Conservation (phyloP, 2,329 filamentous ascomycete genomes). For the Sporothrix globosa region DNA sequence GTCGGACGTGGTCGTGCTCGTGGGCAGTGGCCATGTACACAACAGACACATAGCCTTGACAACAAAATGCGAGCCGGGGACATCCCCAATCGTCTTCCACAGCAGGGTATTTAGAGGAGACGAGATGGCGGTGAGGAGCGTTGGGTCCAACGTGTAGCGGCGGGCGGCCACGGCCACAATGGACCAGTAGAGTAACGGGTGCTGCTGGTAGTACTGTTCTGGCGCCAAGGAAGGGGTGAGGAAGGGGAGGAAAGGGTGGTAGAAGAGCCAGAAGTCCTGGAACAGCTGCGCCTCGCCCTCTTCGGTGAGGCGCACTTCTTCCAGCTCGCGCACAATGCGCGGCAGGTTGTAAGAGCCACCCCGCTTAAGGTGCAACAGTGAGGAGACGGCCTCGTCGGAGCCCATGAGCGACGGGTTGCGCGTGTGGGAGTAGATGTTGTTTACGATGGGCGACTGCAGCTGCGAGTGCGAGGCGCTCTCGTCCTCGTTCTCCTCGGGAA, state of each 20-base stretch:
- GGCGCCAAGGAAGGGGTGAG: conserved; percentile 68
- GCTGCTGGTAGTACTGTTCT: conserved; percentile 75
- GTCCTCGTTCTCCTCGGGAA: conserved; percentile 55
- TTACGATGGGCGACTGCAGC: conserved; percentile 61
- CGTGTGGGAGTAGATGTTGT: conserved; percentile 60
- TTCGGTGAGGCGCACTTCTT: conserved; percentile 66
- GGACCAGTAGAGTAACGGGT: conserved; percentile 83
- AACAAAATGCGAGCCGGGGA: conserved; percentile 77
- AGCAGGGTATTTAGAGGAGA: conserved; percentile 70
- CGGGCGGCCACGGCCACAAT: conserved; percentile 75
- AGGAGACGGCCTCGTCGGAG: conserved; percentile 69
- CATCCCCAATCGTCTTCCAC: conserved; percentile 76
- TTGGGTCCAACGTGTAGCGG: conserved; percentile 66
- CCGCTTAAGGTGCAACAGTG: conserved; percentile 66
- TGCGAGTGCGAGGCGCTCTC: conserved; percentile 50
- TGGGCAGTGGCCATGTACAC: conserved; percentile 81
- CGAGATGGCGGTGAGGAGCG: conserved; percentile 68
- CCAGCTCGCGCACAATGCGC: conserved; percentile 63
- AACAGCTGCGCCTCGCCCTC: conserved; percentile 68
- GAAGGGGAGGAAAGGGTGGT: conserved; percentile 78
- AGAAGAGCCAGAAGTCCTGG: conserved; percentile 72
- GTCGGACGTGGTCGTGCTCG: conserved; percentile 77
- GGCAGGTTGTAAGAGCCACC: conserved; percentile 64
- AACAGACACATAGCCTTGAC: conserved; percentile 80
- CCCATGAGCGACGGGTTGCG: conserved; percentile 67